Percentiles rank a stretch among this genome's conserved stretches.
Conservation (phyloP, 2,329 filamentous ascomycete species). For the Nothophoma quercina region DNA sequence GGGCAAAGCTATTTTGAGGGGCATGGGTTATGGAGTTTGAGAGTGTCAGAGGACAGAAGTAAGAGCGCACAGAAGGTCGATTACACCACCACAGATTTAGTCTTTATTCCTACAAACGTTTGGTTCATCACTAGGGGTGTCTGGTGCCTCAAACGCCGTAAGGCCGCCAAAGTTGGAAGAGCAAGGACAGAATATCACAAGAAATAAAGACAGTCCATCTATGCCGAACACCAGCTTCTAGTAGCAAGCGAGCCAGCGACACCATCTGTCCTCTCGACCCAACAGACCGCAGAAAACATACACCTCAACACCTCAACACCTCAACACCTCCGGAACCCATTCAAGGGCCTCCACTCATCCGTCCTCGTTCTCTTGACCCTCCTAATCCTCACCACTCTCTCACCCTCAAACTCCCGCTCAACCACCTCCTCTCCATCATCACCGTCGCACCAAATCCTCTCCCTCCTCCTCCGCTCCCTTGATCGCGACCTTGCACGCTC, state of each 20-base stretch:
- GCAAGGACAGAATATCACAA: background rate
- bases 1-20: conserved; percentile 29
- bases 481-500: conserved; percentile 30
- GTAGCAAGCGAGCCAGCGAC: background rate
- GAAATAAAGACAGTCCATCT: background rate
- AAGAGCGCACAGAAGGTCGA: too few relatives aligned
- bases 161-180: background rate
- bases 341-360: conserved; percentile 42
- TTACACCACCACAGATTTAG: background rate
- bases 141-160: background rate
- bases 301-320: background rate
- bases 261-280: background rate
- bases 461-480: conserved; percentile 14
- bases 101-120: too few relatives aligned
- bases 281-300: background rate
- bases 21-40: conserved; percentile 27
- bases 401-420: conserved; percentile 24
- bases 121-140: too few relatives aligned
- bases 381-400: conserved; percentile 32
- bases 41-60: too few relatives aligned
- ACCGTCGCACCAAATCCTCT: conserved; percentile 19
- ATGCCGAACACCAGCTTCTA: background rate
- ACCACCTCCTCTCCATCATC: conserved; percentile 14
- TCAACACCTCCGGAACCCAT: conserved; percentile 28
- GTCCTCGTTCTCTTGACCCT: conserved; percentile 40